phyloP scores from a whole-genome alignment of 1,139 yeast species.

The Tardiomyces blankii region DNA sequence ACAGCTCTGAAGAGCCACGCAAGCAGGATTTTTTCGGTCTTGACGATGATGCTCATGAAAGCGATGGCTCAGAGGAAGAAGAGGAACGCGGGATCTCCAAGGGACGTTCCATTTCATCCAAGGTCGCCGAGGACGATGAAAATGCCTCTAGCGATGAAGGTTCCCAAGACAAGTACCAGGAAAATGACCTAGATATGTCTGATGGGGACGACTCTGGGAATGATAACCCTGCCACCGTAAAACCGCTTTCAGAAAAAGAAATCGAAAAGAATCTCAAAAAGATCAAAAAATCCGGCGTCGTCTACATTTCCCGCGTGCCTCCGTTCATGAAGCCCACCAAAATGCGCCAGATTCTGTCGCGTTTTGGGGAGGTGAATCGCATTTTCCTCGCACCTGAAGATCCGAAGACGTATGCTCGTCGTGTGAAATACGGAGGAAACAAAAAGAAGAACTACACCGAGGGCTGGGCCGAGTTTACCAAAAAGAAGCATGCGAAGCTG shows the following conservation, averaged over 20 bases:
- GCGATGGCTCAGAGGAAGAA: neutral
- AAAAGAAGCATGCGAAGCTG: conserved; percentile 77
- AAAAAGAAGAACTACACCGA: conserved; percentile 80
- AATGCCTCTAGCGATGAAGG: neutral
- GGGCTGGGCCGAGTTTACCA: conserved; percentile 93
- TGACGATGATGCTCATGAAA: neutral
- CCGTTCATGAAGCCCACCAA: conserved; percentile 97
- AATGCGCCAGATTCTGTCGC: conserved; percentile 62
- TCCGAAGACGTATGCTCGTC: conserved; percentile 44
- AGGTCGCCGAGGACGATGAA: neutral
- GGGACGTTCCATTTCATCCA: neutral
- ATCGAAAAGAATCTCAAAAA: conserved; percentile 25
- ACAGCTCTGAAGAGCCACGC: neutral
- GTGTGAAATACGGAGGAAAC: conserved; percentile 90
- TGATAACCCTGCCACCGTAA: conserved; percentile 11
- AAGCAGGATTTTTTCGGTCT: neutral
- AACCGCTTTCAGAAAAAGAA: conserved; percentile 21
- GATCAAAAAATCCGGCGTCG: conserved; percentile 73
- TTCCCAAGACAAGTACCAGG: neutral
- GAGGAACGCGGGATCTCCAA: neutral
- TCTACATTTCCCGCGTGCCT: conserved; percentile 81
- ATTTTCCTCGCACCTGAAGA: conserved; percentile 84
- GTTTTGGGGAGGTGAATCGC: conserved; percentile 82
- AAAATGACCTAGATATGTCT: neutral
- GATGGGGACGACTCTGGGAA: neutral